These are phyloP conservation scores for Tylopilus cervinicoccineus DNA, from an alignment of 768 basidiomycete genomes.

Conservation along the genomic window DNA sequence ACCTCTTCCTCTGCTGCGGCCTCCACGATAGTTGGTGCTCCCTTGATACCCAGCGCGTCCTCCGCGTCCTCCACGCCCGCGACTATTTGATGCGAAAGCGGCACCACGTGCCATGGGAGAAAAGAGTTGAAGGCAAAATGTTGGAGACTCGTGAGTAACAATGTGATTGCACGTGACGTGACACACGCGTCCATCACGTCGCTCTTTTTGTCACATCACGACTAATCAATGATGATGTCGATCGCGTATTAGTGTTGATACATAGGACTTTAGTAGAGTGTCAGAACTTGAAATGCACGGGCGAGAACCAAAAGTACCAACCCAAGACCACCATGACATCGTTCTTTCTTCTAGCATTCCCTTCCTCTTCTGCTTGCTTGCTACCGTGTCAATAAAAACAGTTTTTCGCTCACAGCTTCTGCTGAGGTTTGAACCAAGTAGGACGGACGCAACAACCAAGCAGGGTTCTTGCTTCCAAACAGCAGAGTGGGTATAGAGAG, in stretches of 20 bases:
- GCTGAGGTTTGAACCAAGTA: too few species aligned
- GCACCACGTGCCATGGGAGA: slow-evolving; percentile 41
- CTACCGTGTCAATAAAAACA: too few species aligned
- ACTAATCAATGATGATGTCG: too few species aligned
- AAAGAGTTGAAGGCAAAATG: neutral
- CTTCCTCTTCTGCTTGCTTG: too few species aligned
- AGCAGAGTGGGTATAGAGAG: slow-evolving; percentile 2
- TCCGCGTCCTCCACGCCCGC: slow-evolving; percentile 37
- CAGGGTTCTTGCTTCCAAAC: neutral
- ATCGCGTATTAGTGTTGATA: too few species aligned
- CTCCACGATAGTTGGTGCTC: slow-evolving; percentile 39
- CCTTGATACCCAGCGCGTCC: slow-evolving; percentile 34
- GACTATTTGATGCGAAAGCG: slow-evolving; percentile 51
- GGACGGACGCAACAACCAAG: neutral
- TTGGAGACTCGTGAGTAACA: slow-evolving; percentile 5
- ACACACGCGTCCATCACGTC: slow-evolving; percentile 27
- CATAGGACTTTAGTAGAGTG: too few species aligned
- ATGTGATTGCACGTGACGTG: slow-evolving; percentile 20
- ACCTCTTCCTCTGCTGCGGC: slow-evolving; percentile 46
- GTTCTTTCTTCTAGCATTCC: too few species aligned
- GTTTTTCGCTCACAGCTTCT: too few species aligned
- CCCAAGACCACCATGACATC: too few species aligned
- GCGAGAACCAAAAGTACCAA: too few species aligned
- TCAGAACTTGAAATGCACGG: too few species aligned
- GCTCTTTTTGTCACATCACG: slow-evolving; percentile 18